Evolutionary conservation across 1,139 yeast genomes (phyloP), one percentile per base, ranked within the genome.

Genomic region (Hyphopichia burtonii): DNA sequence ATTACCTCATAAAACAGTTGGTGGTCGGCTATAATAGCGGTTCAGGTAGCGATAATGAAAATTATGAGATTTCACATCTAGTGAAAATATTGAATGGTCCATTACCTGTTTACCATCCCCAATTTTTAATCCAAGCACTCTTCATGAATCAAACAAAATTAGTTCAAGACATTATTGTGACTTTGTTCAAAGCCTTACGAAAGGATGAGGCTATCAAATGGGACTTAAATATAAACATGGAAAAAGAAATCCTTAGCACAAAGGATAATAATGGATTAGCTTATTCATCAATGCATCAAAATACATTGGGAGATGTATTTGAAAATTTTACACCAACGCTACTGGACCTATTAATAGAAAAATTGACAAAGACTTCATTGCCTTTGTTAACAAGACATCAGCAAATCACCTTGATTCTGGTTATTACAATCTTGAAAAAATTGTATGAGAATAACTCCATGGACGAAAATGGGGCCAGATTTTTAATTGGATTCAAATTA

Each of bases 311-410:
- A 25, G 72, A 66, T 37, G 56, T 69, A 1, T 71, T 67, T 42
- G 54, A 55, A 7, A 69, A 74, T 2, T 78, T 84, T 49, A 72
- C 71, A 46, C 57, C 61, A 4, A 63, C 64, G 12, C 73, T 80
- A 17, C 75, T 81, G 2, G 72, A 68, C 2, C 59, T 77, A 4
- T 65, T 91, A 22, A 65, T 72, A 17, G 86, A 83, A 22, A 79
- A 80, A 51, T 66, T 91, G 39, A 80, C 80, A 41, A 81, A 77
- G 45, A 68, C 78, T 2, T 75, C 93, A 0, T 66, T 91, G 23
- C 97, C 97, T 0, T 83, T 84, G 47, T 61, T 91, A 37, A 89
- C 96, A 0, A 79, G 96, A 47, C 97, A 91, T 63, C 97, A 91
- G 57, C 98, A 91, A 57, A 82, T 85, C 22, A 89, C 96, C 0